Percentiles rank a stretch among this genome's conserved stretches.
Conservation (phyloP, 2,329 filamentous ascomycete species). For the Colletotrichum sp. region DNA sequence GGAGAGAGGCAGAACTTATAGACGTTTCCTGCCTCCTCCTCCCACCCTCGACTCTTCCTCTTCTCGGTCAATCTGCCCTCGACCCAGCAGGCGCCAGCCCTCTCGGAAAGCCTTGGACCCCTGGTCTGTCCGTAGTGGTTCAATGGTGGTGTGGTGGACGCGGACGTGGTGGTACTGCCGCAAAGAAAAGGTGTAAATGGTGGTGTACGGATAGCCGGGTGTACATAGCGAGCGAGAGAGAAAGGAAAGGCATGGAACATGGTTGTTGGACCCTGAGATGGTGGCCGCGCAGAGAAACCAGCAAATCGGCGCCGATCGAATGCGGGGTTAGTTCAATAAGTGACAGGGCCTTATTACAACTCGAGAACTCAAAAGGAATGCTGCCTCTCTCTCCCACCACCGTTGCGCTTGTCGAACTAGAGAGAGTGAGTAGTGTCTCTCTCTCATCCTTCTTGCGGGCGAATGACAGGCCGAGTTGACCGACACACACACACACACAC, state of each 20-base stretch:
- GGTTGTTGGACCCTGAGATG: conserved; percentile 18
- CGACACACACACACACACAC: conserved; percentile 1
- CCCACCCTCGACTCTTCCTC: not conserved
- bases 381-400: not conserved
- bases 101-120: conserved; percentile 15
- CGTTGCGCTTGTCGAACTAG: not conserved
- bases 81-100: not conserved
- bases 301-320: conserved; percentile 12
- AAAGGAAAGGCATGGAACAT: conserved; percentile 5
- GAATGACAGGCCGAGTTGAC: not conserved
- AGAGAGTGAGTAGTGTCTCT: not conserved
- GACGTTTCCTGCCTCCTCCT: not conserved
- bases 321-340: conserved; percentile 13
- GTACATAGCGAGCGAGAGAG: not conserved
- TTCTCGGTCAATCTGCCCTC: not conserved
- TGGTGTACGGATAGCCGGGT: conserved; percentile 8
- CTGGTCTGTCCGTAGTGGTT: conserved; percentile 7
- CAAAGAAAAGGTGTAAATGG: not conserved
- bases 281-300: conserved; percentile 5
- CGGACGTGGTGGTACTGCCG: not conserved
- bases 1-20: conserved; percentile 16
- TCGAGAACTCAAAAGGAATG: not conserved
- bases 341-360: conserved; percentile 21
- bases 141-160: not conserved
- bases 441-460: not conserved